These are phyloP conservation scores for Lantana camara DNA, from an alignment of 257 asterid species.

Conservation along the genomic window DNA sequence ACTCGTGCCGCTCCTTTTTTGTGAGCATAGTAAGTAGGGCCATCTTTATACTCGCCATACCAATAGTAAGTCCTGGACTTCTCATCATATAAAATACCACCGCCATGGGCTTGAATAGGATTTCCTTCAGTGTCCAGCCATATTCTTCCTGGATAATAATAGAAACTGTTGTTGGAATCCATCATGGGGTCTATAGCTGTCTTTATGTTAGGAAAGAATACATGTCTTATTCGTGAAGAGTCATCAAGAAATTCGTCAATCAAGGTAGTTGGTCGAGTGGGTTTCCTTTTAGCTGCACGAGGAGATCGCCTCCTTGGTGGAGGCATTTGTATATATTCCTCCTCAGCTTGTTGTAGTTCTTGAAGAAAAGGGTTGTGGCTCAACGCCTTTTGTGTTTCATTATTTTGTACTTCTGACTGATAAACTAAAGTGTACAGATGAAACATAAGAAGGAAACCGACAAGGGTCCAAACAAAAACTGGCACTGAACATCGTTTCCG, in stretches of 20 bases:
- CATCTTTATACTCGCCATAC: slow-evolving; percentile 99
- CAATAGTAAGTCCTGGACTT: slow-evolving; percentile 72
- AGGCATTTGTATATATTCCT: slow-evolving; percentile 77
- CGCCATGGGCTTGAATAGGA: slow-evolving; percentile 99
- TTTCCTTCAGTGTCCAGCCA: slow-evolving; percentile 97
- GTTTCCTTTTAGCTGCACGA: slow-evolving; percentile 82
- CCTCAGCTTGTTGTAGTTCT: slow-evolving; percentile 82
- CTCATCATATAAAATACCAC: slow-evolving; percentile 83
- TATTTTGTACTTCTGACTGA: slow-evolving; percentile 36
- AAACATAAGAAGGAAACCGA: slow-evolving; percentile 63
- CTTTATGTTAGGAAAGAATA: slow-evolving; percentile 69
- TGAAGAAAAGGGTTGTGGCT: slow-evolving; percentile 45
- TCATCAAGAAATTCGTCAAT: slow-evolving; percentile 91
- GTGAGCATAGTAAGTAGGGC: slow-evolving; percentile 96
- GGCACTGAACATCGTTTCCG: slow-evolving; percentile 62
- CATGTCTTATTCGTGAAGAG: slow-evolving; percentile 73
- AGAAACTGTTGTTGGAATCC: slow-evolving; percentile 53
- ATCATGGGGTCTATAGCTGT: slow-evolving; percentile 63
- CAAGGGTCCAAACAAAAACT: slow-evolving; percentile 55
- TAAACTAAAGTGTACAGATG: slow-evolving; percentile 52
- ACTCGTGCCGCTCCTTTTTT: slow-evolving; percentile 96
- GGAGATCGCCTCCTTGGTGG: slow-evolving; percentile 84
- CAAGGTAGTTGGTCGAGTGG: slow-evolving; percentile 53
- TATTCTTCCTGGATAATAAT: slow-evolving; percentile 78
- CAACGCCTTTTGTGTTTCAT: slow-evolving; percentile 26